Base-by-base conservation (phyloP, 2,329 filamentous ascomycete species). In the Geoglossum cookeanum region DNA sequence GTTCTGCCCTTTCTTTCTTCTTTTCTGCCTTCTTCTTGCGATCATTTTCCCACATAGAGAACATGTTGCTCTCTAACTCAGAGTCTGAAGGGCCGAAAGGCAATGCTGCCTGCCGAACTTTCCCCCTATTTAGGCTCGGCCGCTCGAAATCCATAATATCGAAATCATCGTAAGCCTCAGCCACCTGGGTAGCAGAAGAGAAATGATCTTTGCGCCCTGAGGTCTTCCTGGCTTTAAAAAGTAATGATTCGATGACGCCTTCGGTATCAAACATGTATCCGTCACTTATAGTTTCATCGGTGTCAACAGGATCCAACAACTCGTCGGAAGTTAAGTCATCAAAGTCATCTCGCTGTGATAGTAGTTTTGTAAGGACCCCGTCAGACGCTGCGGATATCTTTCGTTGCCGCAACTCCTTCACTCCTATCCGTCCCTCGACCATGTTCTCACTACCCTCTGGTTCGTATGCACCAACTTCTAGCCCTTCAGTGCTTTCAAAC, bases 61-160 rank as follows among this genome's bases (percentile, higher is more conserved):
- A 72, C 55, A 90, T 69, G 1, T 75, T 72, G 42, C 74, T 71
- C 62, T 84, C 79, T 0, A 87, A 67, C 56, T 90, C 85, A 0
- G 78, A 79, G 63, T 90, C 85, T 0, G 78, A 79, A 7, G 84
- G 67, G 27, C 78, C 72, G 57, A 81, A 72, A 3, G 74, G 71
- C 51, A 76, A 68, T 56, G 75, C 72, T 51, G 72, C 74, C 60
- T 78, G 78, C 13, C 75, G 74, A 48, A 79, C 80, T 67, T 85
- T 87, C 61, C 77, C 73, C 64, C 80, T 83, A 60, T 76, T 78
- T 4, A 89, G 68, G 56, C 81, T 87, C 1, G 83, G 81, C 30
- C 82, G 76, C 15, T 85, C 78, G 70, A 85, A 87, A 64, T 94
- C 87, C 83, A 92, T 91, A 49, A 94, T 74, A 65, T 95, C 88